Evolutionary conservation across 2,329 filamentous ascomycete species (phyloP), one percentile per base, ranked within the genome.

Genomic region (Sphaerulina musiva): DNA sequence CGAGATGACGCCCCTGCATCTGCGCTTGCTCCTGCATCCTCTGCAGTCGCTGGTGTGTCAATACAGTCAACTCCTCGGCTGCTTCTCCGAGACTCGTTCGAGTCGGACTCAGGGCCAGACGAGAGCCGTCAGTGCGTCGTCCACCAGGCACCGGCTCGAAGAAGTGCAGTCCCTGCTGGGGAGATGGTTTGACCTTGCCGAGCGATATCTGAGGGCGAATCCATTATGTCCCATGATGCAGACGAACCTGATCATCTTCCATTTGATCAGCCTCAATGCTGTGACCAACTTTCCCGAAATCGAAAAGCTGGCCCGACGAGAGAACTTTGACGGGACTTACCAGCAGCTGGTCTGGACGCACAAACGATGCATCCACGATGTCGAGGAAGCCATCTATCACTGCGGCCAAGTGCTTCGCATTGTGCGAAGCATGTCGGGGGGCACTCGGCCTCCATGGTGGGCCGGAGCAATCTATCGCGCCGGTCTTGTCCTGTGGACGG

Each of bases 361-460:
- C 69, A 82, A 80, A 68, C 78, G 78, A 47, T 85, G 83, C 72
- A 80, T 87, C 60, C 78, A 78, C 53, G 77, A 83, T 62, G 76
- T 80, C 14, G 79, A 83, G 61, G 81, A 86, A 62, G 79, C 83
- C 17, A 72, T 85, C 47, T 83, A 83, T 68, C 85, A 87, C 66
- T 82, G 80, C 57, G 84, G 84, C 1, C 85, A 88, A 68, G 78
- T 87, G 3, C 71, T 86, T 42, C 77, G 82, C 3, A 74, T 86
- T 9, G 69, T 87, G 39, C 74, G 79, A 6, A 72, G 73, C 11
- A 86, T 87, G 78, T 77, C 80, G 2, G 71, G 73, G 31, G 78
- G 81, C 46, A 74, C 79, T 2, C 78, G 83, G 20, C 85, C 85
- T 5, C 79, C 78, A 38, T 89, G 85, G 85, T 88, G 84, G 84